phyloP scores from a whole-genome alignment of 2,329 filamentous ascomycete genomes.

The Fusarium liriodendri region DNA sequence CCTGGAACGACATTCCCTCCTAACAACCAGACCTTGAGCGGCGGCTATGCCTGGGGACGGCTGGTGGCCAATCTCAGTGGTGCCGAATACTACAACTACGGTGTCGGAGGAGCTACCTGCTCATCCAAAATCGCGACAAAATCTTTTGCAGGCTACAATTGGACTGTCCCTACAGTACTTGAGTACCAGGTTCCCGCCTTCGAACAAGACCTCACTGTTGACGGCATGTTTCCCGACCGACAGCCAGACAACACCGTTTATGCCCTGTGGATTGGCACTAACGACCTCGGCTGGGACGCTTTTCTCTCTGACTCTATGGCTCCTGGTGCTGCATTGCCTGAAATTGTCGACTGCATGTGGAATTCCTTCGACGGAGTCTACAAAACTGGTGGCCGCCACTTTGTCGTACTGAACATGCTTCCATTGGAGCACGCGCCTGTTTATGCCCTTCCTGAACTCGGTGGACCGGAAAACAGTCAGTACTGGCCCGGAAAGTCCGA shows the following conservation, averaged over 20 bases:
- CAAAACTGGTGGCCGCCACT: neutral
- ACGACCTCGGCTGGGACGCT: neutral
- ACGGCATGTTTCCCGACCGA: neutral
- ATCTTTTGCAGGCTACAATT: neutral
- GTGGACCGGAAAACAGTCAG: neutral
- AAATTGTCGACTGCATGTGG: neutral
- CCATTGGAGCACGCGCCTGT: neutral
- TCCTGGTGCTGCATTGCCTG: neutral
- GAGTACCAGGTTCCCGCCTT: neutral
- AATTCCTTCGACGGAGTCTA: neutral
- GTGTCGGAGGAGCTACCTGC: neutral
- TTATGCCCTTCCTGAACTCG: neutral
- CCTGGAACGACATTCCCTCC: neutral
- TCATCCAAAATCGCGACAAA: neutral
- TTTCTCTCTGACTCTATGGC: neutral
- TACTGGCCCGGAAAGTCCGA: neutral
- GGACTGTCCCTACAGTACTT: neutral
- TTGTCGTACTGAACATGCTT: neutral
- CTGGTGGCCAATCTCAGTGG: neutral
- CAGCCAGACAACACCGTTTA: neutral
- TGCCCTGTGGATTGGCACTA: neutral
- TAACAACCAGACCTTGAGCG: neutral
- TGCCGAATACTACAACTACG: neutral
- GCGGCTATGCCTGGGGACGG: neutral
- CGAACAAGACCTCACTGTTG: neutral